A percentile compares a stretch with the other conserved stretches of the same genome.
Evolutionary conservation across 495 filamentous ascomycete species (phyloP).

Genomic region (Parathielavia appendiculata): DNA sequence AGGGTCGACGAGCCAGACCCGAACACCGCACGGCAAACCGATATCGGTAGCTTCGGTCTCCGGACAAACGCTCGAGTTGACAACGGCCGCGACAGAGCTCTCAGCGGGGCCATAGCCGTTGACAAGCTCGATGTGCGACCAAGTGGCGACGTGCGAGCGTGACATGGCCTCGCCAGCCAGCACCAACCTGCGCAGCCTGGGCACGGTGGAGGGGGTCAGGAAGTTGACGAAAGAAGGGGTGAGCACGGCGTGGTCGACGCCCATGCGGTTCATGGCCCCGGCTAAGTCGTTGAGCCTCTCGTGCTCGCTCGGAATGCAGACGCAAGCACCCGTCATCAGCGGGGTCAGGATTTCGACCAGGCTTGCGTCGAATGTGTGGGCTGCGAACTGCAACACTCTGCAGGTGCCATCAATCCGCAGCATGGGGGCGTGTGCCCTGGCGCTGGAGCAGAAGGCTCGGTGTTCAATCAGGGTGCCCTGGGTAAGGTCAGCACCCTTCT

Average conservation of each 20-base stretch:
- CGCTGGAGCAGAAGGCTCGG: slow-evolving; percentile 33
- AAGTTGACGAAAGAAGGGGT: slow-evolving; percentile 49
- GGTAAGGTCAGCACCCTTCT: slow-evolving; percentile 48
- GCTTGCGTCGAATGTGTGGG: slow-evolving; percentile 58
- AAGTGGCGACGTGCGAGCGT: slow-evolving; percentile 23
- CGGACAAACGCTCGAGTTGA: slow-evolving; percentile 18
- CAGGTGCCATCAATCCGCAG: slow-evolving; percentile 34
- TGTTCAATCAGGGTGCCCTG: slow-evolving; percentile 38
- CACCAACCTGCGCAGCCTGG: slow-evolving; percentile 23
- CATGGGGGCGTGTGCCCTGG: slow-evolving; percentile 37
- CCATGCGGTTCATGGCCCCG: slow-evolving; percentile 24
- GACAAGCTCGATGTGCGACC: slow-evolving; percentile 32
- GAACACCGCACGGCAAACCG: slow-evolving; percentile 41
- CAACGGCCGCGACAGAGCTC: slow-evolving; percentile 10
- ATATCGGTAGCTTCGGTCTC: slow-evolving; percentile 36
- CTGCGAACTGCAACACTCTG: slow-evolving; percentile 55
- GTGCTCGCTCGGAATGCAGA: slow-evolving; percentile 39
- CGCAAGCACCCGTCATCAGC: slow-evolving; percentile 46
- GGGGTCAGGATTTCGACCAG: slow-evolving; percentile 53
- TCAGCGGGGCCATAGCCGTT: slow-evolving; percentile 35
- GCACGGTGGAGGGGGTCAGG: slow-evolving; percentile 16
- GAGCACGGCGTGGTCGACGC: slow-evolving; percentile 28
- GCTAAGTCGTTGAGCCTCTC: slow-evolving; percentile 28
- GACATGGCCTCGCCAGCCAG: slow-evolving; percentile 28
- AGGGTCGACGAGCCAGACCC: slow-evolving; percentile 52